Conservation (phyloP, 2,329 filamentous ascomycete genomes). For the Diaporthe longicolla region DNA sequence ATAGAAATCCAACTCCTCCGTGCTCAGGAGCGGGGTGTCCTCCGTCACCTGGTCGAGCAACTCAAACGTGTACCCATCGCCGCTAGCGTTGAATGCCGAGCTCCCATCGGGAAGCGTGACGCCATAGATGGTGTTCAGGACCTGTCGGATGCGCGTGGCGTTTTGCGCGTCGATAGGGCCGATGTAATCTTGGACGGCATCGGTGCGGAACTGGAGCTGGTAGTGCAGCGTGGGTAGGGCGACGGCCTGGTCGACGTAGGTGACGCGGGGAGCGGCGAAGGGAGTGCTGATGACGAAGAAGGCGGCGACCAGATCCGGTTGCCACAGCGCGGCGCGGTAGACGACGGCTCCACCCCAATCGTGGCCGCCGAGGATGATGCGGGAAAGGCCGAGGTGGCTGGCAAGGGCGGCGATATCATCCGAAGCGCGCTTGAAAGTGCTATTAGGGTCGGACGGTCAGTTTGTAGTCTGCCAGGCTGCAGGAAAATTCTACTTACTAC, state of each 20-base stretch:
- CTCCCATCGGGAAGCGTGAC: slow-evolving; percentile 71
- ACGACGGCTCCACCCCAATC: slow-evolving; percentile 90
- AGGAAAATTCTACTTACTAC: slow-evolving; percentile 62
- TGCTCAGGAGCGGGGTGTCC: slow-evolving; percentile 70
- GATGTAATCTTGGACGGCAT: slow-evolving; percentile 71
- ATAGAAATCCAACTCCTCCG: slow-evolving; percentile 84
- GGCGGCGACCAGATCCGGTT: slow-evolving; percentile 79
- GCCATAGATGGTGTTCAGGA: slow-evolving; percentile 81
- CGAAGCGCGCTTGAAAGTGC: slow-evolving; percentile 75
- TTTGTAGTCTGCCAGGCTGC: not conserved
- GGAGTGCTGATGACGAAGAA: slow-evolving; percentile 88
- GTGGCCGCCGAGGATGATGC: slow-evolving; percentile 88
- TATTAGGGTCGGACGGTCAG: not conserved
- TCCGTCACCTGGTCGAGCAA: slow-evolving; percentile 67
- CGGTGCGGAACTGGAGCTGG: slow-evolving; percentile 83
- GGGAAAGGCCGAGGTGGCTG: slow-evolving; percentile 42
- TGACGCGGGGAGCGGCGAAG: slow-evolving; percentile 68
- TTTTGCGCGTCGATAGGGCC: slow-evolving; percentile 49
- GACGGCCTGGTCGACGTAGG: slow-evolving; percentile 67
- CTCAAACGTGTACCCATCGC: slow-evolving; percentile 75
- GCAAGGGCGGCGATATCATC: slow-evolving; percentile 75
- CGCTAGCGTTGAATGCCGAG: slow-evolving; percentile 66
- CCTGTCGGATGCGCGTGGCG: slow-evolving; percentile 74
- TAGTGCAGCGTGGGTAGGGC: slow-evolving; percentile 80
- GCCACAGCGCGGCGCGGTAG: slow-evolving; percentile 81